Evolutionary conservation across 805 yeast species (phyloP), one percentile per base, ranked within the genome.

Genomic region (Myxozyma sirexii): DNA sequence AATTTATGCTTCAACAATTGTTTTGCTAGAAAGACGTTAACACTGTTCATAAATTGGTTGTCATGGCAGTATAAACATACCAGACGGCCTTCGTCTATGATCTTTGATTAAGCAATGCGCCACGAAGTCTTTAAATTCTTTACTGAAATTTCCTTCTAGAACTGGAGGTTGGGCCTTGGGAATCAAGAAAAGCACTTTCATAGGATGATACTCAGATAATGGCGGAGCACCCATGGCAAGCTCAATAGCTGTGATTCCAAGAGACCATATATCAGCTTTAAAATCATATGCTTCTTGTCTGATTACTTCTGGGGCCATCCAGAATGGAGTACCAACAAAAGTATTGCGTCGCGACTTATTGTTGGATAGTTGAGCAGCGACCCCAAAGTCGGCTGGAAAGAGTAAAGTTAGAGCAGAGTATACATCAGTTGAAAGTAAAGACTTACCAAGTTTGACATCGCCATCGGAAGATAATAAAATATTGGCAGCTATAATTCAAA

Each of bases 221-320:
- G 96, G 94, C 0, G 96, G 94, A 65, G 80, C 85, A 0, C 92
- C 90, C 31, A 78, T 78, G 12, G 87, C 85, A 62, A 88, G 73
- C 69, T 88, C 96, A 57, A 84, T 84, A 1, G 88, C 84, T 37
- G 93, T 87, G 61, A 90, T 87, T 0, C 93, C 94, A 59, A 87
- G 74, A 7, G 90, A 85, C 94, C 94, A 87, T 2, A 87, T 80
- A 71, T 87, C 94, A 0, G 93, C 92, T 53, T 83, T 80, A 54
- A 82, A 85, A n/a, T 84, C 83, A 65, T 84, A 82, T 62, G 81
- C 83, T 64, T 83, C 96, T 73, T 93, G 97, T 76, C 89, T 82
- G 41, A 93, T 93, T 33, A 93, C 99, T 73, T 93, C 99, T 0
- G 99, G 99, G 0, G 99, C 97, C 99, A 94, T 94, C 99, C 99